Evolutionary conservation across 2,329 filamentous ascomycete species (phyloP).

Genomic region (Hymenoscyphus fructigenus): DNA sequence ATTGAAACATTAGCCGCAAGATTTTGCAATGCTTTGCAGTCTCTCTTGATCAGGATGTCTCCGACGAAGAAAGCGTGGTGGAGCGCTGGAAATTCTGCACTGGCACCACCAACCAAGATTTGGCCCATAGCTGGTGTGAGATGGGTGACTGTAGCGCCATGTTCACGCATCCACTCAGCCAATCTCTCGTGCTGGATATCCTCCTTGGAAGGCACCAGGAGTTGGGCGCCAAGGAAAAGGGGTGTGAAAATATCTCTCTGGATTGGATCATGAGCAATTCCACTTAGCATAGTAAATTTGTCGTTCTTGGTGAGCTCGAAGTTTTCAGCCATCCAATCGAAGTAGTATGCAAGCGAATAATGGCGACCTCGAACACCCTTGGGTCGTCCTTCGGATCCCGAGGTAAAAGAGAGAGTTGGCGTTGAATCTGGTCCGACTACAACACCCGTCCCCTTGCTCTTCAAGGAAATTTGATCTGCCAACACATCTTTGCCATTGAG

Average conservation of each 20-base stretch:
- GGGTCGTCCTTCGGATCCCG: conserved; percentile 73
- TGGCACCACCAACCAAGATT: conserved; percentile 83
- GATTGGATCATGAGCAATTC: conserved; percentile 76
- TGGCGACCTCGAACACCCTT: conserved; percentile 89
- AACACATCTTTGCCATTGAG: conserved; percentile 68
- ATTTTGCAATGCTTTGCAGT: conserved; percentile 73
- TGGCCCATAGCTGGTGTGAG: conserved; percentile 96
- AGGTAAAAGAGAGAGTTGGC: conserved; percentile 73
- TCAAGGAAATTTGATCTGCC: conserved; percentile 49
- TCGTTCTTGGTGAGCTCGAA: conserved; percentile 73
- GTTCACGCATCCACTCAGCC: conserved; percentile 82
- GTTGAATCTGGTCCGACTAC: conserved; percentile 83
- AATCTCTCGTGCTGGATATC: conserved; percentile 84
- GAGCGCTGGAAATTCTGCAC: conserved; percentile 73
- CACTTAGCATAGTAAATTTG: conserved; percentile 78
- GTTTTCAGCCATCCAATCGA: conserved; percentile 86
- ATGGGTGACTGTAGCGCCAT: conserved; percentile 76
- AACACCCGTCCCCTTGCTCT: conserved; percentile 62
- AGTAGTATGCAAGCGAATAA: conserved; percentile 82
- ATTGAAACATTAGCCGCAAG: conserved; percentile 75
- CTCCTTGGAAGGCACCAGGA: conserved; percentile 77
- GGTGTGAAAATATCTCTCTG: conserved; percentile 84
- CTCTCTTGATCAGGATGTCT: conserved; percentile 81
- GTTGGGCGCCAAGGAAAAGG: conserved; percentile 76
- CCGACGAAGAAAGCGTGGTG: conserved; percentile 86